Percentiles rank a stretch among this genome's conserved stretches.
phyloP scores from a whole-genome alignment of 352 stramenopile species.

The Hyphochytrium catenoides region DNA sequence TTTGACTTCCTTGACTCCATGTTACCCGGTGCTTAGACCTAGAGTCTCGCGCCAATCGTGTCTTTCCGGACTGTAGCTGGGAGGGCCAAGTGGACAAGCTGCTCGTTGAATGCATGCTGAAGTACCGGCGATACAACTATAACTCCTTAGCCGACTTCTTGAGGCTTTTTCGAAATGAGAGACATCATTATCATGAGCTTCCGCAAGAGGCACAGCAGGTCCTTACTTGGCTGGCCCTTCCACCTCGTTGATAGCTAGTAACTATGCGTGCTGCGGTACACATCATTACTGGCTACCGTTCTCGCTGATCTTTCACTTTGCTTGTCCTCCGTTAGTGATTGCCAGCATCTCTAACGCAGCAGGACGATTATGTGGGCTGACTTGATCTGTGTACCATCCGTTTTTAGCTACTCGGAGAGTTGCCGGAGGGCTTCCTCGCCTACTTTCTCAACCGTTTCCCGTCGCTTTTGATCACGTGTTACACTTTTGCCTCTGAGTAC shows the following conservation, averaged over 20 bases:
- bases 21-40: constrained; percentile 12
- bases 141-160: constrained; percentile 34
- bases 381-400: constrained; percentile 12
- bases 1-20: no score
- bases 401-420: constrained; percentile 16
- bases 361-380: not conserved
- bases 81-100: constrained; percentile 25
- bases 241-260: no score
- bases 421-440: constrained; percentile 12
- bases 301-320: not conserved
- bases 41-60: constrained; percentile 15
- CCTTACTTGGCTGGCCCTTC: constrained; percentile 11
- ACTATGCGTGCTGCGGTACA: constrained; percentile 7
- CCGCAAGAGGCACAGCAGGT: constrained; percentile 9
- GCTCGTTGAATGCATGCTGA: constrained; percentile 29
- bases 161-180: constrained; percentile 52
- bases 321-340: not conserved
- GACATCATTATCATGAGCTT: constrained; percentile 57
- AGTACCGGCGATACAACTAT: constrained; percentile 45
- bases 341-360: not conserved
- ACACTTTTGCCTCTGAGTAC: constrained; percentile 12
- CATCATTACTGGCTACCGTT: not conserved
- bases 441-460: constrained; percentile 41
- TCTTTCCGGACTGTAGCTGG: constrained; percentile 42
- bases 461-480: constrained; percentile 47